Base-by-base conservation (phyloP, 2,329 filamentous ascomycete genomes). In the Calonectria montana region DNA sequence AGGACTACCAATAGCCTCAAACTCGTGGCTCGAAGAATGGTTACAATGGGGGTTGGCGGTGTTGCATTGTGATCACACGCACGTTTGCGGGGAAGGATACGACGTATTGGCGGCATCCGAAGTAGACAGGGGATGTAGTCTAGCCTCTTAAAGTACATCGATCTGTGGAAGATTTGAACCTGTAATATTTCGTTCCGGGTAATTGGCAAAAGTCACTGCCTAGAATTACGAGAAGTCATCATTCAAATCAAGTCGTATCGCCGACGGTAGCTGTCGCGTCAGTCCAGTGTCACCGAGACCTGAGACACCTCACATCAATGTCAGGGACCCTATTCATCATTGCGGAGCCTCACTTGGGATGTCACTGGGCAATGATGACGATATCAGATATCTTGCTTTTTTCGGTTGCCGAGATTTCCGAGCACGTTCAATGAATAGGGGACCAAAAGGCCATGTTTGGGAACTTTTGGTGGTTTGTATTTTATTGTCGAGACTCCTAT, bases 11-110 rank as follows among this genome's bases (percentile, higher is more conserved):
- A 55, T 63, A 57, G 59, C 37, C 29, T 64, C 59, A 66, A 43
- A 41, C 23, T 50, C 13, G 31, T 13, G 45, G 43, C 35, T 35
- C 43, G 15, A 57, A 37, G 18, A n/a, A n/a, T 57, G 65, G 48
- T 61, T 67, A 48, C 59, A 65, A 27, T 43, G 59, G 65, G 64
- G 59, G 59, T 43, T 59, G 3, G 21, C 12, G 13, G 31, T 23
- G 27, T 43, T 71, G 59, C 47, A 68, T 50, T 57, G 41, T 64
- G 65, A 68, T 67, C 47, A 63, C 43, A 63, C 55, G 57, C 55
- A 67, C 55, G 29, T 35, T 57, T 66, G 69, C 55, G 55, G 69
- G 69, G 63, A 23, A 55, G 2, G 7, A 27, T 12, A 35, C 37
- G 12, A 31, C 29, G 59, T 37, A 8, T 25, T 39, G 29, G 57